These are phyloP conservation scores for Rheum nobile DNA, from an alignment of 148 eudicot species.

Conservation along the genomic window DNA sequence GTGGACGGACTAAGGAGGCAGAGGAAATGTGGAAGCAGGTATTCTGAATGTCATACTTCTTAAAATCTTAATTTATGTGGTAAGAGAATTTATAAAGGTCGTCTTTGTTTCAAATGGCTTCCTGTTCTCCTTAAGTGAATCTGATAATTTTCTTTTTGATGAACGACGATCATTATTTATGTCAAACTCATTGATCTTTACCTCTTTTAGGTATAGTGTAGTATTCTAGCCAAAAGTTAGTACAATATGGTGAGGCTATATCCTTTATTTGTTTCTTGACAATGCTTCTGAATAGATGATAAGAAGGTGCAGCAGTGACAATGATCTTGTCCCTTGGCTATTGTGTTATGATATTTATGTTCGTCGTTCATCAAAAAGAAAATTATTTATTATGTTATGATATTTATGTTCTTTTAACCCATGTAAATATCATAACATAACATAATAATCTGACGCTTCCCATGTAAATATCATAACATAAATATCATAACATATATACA, in stretches of 20 bases:
- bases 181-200: neutral
- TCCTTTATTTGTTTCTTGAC: neutral
- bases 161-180: neutral
- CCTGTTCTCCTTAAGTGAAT: neutral
- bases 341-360: too few relatives aligned
- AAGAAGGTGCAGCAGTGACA: neutral
- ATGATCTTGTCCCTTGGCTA: neutral
- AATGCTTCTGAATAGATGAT: neutral
- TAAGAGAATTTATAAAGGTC: neutral
- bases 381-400: neutral
- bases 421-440: too few relatives aligned
- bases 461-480: too few relatives aligned
- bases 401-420: neutral
- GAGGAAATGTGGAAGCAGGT: constrained; percentile 99
- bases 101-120: neutral
- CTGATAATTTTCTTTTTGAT: neutral
- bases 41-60: neutral
- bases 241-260: neutral
- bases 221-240: neutral
- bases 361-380: too few relatives aligned
- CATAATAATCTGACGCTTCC: too few relatives aligned
- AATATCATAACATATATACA: too few relatives aligned
- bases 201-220: neutral
- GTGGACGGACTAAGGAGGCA: constrained; percentile 98
- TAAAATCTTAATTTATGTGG: neutral